Base-by-base conservation (phyloP, 805 yeast species). In the Zygosaccharomyces pseudorouxii region DNA sequence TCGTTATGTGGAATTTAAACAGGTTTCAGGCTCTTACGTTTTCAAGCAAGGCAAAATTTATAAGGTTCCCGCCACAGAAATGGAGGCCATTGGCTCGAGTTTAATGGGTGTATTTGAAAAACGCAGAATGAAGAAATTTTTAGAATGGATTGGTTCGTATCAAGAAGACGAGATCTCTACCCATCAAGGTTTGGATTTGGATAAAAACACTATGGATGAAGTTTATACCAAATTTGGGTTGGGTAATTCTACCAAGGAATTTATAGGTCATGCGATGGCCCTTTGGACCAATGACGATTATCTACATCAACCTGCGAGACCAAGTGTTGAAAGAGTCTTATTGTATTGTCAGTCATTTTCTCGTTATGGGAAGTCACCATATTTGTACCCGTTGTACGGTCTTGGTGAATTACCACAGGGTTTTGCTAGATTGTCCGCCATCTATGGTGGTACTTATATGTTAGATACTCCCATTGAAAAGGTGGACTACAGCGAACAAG, bases 381-480 rank as follows among this genome's bases (percentile, higher is more conserved):
- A 93, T 67, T 78, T 93, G 53, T 93, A 93, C 66, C 99, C 99
- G 42, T 74, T 92, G 62, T 93, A 93, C 64, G 99, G 99, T 6
- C 77, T 93, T 50, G 99, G 99, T 45, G 99, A 93, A 70, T 76
- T 93, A 51, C 99, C 99, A n/a, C 99, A 93, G 72, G 99, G 97
- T 7, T 93, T 93, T 73, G 97, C 98, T 9, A 80, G 99, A 67
- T 79, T 93, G 53, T 84, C 95, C 45, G 99, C 99, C 22, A 92
- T 93, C 56, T 89, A 93, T 64, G 99, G 99, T 55, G 99, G 99
- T 62, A 92, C 98, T 16, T 93, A 89, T 67, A 93, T 93, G 99
- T 79, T 93, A 64, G 96, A 89, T 66, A 92, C 96, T 28, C 97
- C 97, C 42, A 82, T 93, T 54, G 96, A 93, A 52, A 96, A 92